phyloP scores from a whole-genome alignment of 768 basidiomycete species.

The Lactarius hatsudake region DNA sequence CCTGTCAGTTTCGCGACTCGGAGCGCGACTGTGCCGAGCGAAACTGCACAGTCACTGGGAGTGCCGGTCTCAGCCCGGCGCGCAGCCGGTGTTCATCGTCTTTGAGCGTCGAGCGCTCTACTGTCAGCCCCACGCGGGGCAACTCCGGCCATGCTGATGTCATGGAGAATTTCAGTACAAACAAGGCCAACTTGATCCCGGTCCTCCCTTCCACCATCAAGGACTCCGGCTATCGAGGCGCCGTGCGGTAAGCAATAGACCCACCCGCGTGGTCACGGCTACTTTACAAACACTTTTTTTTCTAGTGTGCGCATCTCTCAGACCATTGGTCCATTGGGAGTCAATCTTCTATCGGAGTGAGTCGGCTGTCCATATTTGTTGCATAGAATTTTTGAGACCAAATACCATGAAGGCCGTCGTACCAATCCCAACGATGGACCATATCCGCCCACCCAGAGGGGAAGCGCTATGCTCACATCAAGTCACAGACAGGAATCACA shows the following conservation, averaged over 20 bases:
- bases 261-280: no score
- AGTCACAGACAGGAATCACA: background rate
- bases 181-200: background rate
- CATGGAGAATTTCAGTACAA: background rate
- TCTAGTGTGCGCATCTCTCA: background rate
- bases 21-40: slow-evolving; percentile 86
- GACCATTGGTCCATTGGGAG: background rate
- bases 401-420: background rate
- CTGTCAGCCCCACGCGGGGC: background rate
- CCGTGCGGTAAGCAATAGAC: background rate
- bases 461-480: slow-evolving; percentile 7
- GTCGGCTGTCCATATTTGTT: background rate
- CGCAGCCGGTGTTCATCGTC: slow-evolving; percentile 24
- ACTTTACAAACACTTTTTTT: background rate
- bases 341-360: slow-evolving; percentile 6
- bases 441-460: slow-evolving; percentile 13
- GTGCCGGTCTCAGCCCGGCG: slow-evolving; percentile 28
- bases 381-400: background rate
- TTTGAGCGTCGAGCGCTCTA: slow-evolving; percentile 11
- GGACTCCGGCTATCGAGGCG: slow-evolving; percentile 2
- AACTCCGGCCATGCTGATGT: background rate
- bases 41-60: slow-evolving; percentile 66
- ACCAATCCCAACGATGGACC: slow-evolving; percentile 3
- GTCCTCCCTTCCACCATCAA: background rate
- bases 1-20: slow-evolving; percentile 77